These are phyloP conservation scores for Debaryomycetaceae sp. DNA, from an alignment of 1,139 yeast species.

Conservation along the genomic window DNA sequence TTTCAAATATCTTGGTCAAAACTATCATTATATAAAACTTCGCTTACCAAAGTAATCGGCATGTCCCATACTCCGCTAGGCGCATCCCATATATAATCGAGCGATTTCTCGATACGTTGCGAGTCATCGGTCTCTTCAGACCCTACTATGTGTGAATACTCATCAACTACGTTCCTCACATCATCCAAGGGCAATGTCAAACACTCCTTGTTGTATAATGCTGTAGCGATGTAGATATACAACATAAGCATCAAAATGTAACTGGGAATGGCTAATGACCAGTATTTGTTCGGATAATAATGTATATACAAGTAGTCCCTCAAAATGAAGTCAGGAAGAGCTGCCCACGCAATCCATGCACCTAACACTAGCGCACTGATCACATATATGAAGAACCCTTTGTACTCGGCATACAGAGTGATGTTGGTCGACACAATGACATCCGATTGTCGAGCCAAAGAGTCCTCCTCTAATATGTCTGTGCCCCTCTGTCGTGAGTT, in stretches of 20 bases:
- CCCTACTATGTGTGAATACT: conserved; percentile 52
- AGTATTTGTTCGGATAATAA: conserved; percentile 83
- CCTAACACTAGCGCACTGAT: conserved; percentile 50
- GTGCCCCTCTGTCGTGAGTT: conserved; percentile 1
- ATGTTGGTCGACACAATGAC: conserved; percentile 66
- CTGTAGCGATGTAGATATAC: conserved; percentile 66
- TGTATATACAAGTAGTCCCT: conserved; percentile 50
- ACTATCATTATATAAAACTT: conserved; percentile 49
- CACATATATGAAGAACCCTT: conserved; percentile 77
- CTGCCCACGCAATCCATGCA: conserved; percentile 67
- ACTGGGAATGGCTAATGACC: conserved; percentile 78
- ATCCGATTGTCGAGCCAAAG: conserved; percentile 72
- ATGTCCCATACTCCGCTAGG: conserved; percentile 86
- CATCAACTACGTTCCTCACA: conserved; percentile 65
- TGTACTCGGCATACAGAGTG: conserved; percentile 73
- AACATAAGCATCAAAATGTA: conserved; percentile 67
- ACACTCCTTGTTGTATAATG: conserved; percentile 70
- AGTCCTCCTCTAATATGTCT: conserved; percentile 27
- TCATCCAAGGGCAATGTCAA: conserved; percentile 60
- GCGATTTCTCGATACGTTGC: conserved; percentile 15
- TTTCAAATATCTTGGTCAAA: too few species aligned
- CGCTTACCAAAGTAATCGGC: conserved; percentile 69
- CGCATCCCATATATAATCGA: conserved; percentile 44
- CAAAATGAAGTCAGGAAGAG: conserved; percentile 56
- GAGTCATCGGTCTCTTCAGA: conserved; percentile 12